Evolutionary conservation across 2,329 filamentous ascomycete genomes (phyloP), one percentile per base, ranked within the genome.

Genomic region (Ophiostoma angusticollis): DNA sequence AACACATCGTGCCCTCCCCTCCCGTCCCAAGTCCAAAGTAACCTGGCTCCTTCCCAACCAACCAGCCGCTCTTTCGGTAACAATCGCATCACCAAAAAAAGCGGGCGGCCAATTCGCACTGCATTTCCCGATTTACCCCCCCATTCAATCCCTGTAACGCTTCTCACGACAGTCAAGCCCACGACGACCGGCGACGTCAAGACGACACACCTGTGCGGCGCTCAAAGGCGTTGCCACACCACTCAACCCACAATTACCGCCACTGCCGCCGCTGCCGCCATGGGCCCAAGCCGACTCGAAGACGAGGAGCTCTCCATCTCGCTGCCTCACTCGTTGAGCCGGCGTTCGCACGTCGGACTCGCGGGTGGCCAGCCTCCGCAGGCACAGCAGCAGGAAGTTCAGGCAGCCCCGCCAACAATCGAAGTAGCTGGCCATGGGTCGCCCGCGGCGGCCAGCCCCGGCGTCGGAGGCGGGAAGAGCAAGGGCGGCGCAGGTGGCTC

Each of bases 221-320:
- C 12, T 13, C 7, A 25, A 5, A 37, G 9, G 6, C 23, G 12
- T 17, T 16, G 6, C 21, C 40, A 13, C 22, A 16, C 22, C 11
- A 12, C 39, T 17, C 5, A 16, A 28, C 34, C 17, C 23, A 28
- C 17, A 6, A 16, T 23, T 12, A 13, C 14, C 25, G 18, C 21
- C 21, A 17, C 22, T 22, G 36, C 28, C 28, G 29, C n/a, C 12
- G 11, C 13, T 18, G 31, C 32, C 34, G 37, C 37, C 52, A 73
- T 72, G 69, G 61, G 65, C 55, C 64, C 66, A 44, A 59, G 64
- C 56, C 65, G 63, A 50, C 82, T 82, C 58, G 80, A 87, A 56
- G 81, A 86, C 58, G 82, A 85, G 65, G 82, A 87, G 64, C 76
- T 87, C 49, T 82, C 81, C 60, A 82, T 87, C 58, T 81, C 80